Conservation (phyloP, 371 early-diverging fungal species). For the Mycotypha africana region DNA sequence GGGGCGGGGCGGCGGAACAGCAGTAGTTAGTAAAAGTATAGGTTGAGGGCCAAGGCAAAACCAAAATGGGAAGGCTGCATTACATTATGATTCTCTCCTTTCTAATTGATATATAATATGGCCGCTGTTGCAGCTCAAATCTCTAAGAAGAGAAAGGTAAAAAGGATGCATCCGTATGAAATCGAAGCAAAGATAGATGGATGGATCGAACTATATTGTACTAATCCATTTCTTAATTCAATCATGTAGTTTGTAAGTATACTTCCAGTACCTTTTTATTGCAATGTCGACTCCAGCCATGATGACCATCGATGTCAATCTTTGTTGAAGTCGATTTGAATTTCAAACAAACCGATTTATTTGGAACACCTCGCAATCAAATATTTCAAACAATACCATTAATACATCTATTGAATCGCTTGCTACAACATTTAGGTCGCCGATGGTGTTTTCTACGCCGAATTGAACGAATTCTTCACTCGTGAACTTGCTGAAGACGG, state of each 20-base stretch:
- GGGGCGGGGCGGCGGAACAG: too few relatives aligned
- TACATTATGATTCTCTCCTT: constrained; percentile 29
- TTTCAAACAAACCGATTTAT: too few relatives aligned
- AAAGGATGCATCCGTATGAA: constrained; percentile 1
- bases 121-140: constrained; percentile 50
- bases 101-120: constrained; percentile 29
- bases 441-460: constrained; percentile 99
- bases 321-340: too few relatives aligned
- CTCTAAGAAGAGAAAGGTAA: constrained; percentile 77
- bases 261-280: too few relatives aligned
- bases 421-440: constrained; percentile 59
- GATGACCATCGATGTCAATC: too few relatives aligned
- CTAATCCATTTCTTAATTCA: not conserved
- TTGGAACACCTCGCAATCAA: too few relatives aligned
- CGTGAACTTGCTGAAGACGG: constrained; percentile 90
- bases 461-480: constrained; percentile 98
- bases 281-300: too few relatives aligned
- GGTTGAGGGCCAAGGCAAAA: too few relatives aligned
- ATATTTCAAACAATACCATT: not conserved
- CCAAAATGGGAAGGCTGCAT: too few relatives aligned
- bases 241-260: constrained; percentile 47
- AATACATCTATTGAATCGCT: not conserved
- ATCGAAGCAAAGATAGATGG: constrained; percentile 12
- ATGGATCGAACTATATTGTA: not conserved
- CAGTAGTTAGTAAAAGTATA: too few relatives aligned